Conservation (phyloP, 2,329 filamentous ascomycete genomes). For the Aspergillus texensis region DNA sequence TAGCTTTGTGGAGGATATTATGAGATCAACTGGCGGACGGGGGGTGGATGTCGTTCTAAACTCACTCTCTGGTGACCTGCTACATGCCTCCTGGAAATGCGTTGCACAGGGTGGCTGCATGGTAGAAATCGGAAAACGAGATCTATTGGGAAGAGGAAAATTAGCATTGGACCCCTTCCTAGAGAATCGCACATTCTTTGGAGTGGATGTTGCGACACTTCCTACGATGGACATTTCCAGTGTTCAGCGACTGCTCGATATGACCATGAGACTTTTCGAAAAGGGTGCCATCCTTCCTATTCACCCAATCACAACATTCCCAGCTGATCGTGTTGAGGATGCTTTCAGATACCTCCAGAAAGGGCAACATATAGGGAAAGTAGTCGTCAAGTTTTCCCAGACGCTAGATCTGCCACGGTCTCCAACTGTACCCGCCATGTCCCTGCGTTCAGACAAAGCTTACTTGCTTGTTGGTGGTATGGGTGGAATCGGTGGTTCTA, state of each 20-base stretch:
- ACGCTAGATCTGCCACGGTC: no score
- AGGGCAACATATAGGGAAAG: constrained; percentile 1
- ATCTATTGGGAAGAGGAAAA: neutral
- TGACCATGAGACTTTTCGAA: no score
- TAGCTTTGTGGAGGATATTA: no score
- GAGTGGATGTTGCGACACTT: no score
- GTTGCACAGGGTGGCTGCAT: neutral
- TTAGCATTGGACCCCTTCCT: neutral
- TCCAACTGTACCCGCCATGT: no score
- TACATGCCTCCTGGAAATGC: neutral
- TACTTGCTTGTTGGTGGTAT: constrained; percentile 3
- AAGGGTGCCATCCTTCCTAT: neutral
- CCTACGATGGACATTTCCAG: no score
- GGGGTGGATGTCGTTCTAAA: neutral
- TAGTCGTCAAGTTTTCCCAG: neutral
- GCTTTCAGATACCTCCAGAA: neutral
- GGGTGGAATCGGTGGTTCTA: neutral
- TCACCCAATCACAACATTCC: neutral
- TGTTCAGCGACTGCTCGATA: no score
- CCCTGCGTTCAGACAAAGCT: neutral
- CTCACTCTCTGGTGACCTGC: neutral
- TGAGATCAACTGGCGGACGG: neutral
- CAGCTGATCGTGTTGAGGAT: neutral
- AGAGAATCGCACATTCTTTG: no score
- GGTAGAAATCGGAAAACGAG: neutral